A percentile compares a stretch with the other conserved stretches of the same genome.
Conservation (phyloP, 164 flowering plant genomes). For the Berberis thunbergii region DNA sequence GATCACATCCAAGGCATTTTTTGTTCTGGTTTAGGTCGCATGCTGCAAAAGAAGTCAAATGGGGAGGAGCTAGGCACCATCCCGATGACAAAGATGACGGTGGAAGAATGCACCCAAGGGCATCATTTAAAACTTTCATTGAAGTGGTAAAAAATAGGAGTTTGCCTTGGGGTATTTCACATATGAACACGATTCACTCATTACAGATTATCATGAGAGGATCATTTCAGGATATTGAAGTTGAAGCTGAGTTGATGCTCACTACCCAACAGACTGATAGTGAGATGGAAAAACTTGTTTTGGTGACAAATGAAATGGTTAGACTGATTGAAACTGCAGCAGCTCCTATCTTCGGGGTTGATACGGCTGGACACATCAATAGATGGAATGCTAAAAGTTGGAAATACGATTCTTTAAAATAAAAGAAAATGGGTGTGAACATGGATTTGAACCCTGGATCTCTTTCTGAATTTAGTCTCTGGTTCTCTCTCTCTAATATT, state of each 20-base stretch:
- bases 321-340: conserved; percentile 57
- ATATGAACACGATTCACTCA: conserved; percentile 50
- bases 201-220: conserved; percentile 43
- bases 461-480: too few species aligned
- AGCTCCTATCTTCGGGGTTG: conserved; percentile 23
- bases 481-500: too few species aligned
- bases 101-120: conserved; percentile 44
- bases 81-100: conserved; percentile 41
- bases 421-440: too few species aligned
- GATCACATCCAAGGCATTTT: conserved; percentile 41
- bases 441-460: too few species aligned
- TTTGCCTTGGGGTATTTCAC: conserved; percentile 42
- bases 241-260: conserved; percentile 7
- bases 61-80: conserved; percentile 76
- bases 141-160: conserved; percentile 47
- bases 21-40: conserved; percentile 51
- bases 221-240: conserved; percentile 23
- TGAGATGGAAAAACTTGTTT: conserved; percentile 30
- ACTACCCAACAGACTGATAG: conserved; percentile 10
- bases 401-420: too few species aligned
- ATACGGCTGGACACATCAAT: conserved; percentile 38
- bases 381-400: conserved; percentile 65
- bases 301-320: conserved; percentile 54
- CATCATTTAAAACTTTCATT: conserved; percentile 46
- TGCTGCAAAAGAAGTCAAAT: conserved; percentile 40